phyloP scores from a whole-genome alignment of 306 rosid genomes.

The peach (Prunus persica) region Prunus_persica_NCBIv2 NC_034011.1:1673501-1674000 shows the following conservation, averaged over 20 bases:
- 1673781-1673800: slow-evolving; percentile 87
- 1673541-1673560: too few relatives aligned
- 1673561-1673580: not conserved
- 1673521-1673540: too few relatives aligned
- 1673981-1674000: not conserved
- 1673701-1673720: slow-evolving; percentile 53
- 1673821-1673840: slow-evolving; percentile 41
- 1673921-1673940: not conserved
- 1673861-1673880: slow-evolving; percentile 37
- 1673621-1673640: not conserved
- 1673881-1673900: not conserved
- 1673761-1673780: slow-evolving; percentile 94
- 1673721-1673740: slow-evolving; percentile 80
- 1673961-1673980: not conserved
- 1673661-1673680: not conserved
- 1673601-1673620: not conserved
- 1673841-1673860: slow-evolving; percentile 52
- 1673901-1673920: not conserved
- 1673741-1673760: slow-evolving; percentile 98
- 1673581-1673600: not conserved
- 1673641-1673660: not conserved
- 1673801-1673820: slow-evolving; percentile 64
- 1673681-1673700: not conserved
- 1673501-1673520: not conserved
- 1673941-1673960: not conserved